Percentiles rank a stretch among this genome's conserved stretches.
phyloP scores from a whole-genome alignment of 2,329 filamentous ascomycete genomes.

The Ophiosphaerella korrae region DNA sequence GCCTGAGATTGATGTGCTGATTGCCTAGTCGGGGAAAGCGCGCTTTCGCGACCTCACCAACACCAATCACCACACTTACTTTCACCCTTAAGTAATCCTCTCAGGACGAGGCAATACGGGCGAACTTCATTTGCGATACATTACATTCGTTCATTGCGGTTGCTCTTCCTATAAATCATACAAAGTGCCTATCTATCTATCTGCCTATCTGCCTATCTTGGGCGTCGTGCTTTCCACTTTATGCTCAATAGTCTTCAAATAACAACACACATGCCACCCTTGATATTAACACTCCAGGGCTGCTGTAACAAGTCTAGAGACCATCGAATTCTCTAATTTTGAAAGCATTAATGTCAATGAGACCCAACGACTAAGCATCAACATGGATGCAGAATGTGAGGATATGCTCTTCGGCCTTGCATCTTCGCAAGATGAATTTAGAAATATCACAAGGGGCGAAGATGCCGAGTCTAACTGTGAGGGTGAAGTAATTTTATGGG shows the following conservation, averaged over 20 bases:
- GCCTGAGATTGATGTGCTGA: conserved; percentile 12
- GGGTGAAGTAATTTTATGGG: conserved; percentile 11
- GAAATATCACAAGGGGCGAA: conserved; percentile 21
- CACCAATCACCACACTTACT: not conserved
- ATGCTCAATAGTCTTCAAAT: not conserved
- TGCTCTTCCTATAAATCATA: no score
- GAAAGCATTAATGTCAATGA: not conserved
- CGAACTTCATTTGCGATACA: no score
- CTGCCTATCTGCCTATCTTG: not conserved
- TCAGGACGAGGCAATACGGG: no score
- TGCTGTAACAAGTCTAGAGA: no score
- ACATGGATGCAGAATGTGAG: conserved; percentile 33
- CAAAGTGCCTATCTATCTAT: not conserved
- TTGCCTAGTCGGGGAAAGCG: conserved; percentile 24
- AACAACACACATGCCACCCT: not conserved
- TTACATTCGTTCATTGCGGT: no score
- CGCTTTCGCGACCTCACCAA: conserved; percentile 1
- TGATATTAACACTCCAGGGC: no score
- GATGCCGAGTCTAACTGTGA: conserved; percentile 18
- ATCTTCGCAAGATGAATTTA: conserved; percentile 21
- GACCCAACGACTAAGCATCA: not conserved
- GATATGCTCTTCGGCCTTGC: conserved; percentile 37
- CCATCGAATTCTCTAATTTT: not conserved
- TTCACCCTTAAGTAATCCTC: no score
- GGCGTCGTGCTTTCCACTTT: not conserved